Base-by-base conservation (phyloP, 2,329 filamentous ascomycete genomes). In the Neofusicoccum cordaticola region DNA sequence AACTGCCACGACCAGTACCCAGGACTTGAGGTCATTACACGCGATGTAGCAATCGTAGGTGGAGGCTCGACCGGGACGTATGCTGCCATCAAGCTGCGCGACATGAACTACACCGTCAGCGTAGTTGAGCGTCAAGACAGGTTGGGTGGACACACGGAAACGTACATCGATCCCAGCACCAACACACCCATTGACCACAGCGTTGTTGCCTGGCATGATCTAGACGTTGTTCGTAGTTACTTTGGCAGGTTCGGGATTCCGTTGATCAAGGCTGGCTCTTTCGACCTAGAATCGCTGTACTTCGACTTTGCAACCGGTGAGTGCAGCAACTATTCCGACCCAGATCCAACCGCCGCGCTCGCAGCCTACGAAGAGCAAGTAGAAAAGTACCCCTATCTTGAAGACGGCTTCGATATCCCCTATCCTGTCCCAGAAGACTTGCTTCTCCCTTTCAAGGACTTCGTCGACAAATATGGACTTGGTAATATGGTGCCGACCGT, bases 121-220 rank as follows among this genome's bases (percentile, higher is more conserved):
- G 67, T 83, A 0, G 66, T 82, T 35, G 81, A 83, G 66, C 72
- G 73, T 53, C 68, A 78, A 51, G 58, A 62, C 17, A 60, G 53
- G 8, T 68, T 84, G 66, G 84, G 83, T 17, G 83, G 83, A 2
- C 82, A 85, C 67, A 79, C 81, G 5, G 72, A 82, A 22, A 84
- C 81, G 9, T 85, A 82, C 68, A 73, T 70, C 3, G 79, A 79
- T 44, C 73, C 77, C 13, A 57, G 53, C 0, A 78, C 76, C 4
- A 72, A 73, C 15, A 63, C 66, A 1, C 72, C 71, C 0, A 62
- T 77, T 62, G 75, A 82, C 63, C 75, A 73, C 66, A 78, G 78
- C 12, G 79, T 80, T 2, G 65, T 73, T n/a, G 67, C 80, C 34
- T 78, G 78, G 17, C 70, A 75, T 17, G 78, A 81, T 64, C 74